Evolutionary conservation across 2,329 filamentous ascomycete genomes (phyloP).

Genomic region (Phialemoniopsis sp.): DNA sequence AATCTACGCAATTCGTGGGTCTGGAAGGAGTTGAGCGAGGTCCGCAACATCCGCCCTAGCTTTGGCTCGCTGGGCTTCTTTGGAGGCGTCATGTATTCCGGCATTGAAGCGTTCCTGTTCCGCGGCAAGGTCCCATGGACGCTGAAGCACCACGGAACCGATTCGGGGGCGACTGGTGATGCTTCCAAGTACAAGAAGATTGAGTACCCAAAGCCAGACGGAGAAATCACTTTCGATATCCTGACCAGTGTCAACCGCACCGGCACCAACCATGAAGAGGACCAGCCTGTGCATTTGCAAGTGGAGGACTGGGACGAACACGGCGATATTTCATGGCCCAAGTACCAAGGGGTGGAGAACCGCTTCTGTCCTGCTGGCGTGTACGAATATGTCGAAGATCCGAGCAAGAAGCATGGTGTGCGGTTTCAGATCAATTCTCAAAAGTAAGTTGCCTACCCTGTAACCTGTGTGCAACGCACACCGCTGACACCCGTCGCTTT

Average conservation of each 20-base stretch:
- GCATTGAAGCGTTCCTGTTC: conserved; percentile 83
- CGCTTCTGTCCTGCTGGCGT: conserved; percentile 96
- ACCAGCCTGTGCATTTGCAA: conserved; percentile 93
- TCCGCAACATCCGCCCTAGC: conserved; percentile 95
- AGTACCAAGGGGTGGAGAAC: conserved; percentile 90
- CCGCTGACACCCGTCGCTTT: not conserved
- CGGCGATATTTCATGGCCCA: conserved; percentile 75
- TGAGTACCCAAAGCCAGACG: conserved; percentile 94
- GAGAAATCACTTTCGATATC: conserved; percentile 92
- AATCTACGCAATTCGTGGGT: conserved; percentile 79
- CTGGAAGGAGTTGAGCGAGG: conserved; percentile 91
- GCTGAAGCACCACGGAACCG: conserved; percentile 76
- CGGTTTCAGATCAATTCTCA: conserved; percentile 97
- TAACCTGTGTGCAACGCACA: not conserved
- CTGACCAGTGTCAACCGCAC: conserved; percentile 92
- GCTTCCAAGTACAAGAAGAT: conserved; percentile 83
- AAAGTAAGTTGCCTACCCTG: conserved; percentile 61
- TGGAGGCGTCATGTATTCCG: conserved; percentile 89
- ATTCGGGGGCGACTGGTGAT: conserved; percentile 71
- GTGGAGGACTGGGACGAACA: conserved; percentile 95
- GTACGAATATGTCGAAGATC: conserved; percentile 96
- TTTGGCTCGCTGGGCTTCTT: conserved; percentile 86
- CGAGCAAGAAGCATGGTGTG: conserved; percentile 79
- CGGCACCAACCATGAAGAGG: conserved; percentile 97
- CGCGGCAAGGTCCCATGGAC: conserved; percentile 90